Evolutionary conservation across 2,329 filamentous ascomycete species (phyloP).

Genomic region (Alternaria ventricosa): DNA sequence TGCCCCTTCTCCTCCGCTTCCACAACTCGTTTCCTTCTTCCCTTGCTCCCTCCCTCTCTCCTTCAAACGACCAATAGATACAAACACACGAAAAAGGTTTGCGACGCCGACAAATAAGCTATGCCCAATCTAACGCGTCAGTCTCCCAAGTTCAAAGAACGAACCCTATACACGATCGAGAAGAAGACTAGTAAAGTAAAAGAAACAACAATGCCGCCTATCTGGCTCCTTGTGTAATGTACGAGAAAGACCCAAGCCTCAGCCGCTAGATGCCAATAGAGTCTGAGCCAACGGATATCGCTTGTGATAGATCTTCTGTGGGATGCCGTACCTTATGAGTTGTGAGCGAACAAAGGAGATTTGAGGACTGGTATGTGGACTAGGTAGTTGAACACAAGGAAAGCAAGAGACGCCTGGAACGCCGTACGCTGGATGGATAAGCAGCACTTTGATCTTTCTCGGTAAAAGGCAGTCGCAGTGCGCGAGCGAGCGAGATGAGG

Average conservation of each 20-base stretch:
- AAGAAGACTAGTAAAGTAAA: neutral
- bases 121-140: neutral
- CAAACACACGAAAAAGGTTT: neutral
- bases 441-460: neutral
- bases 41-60: neutral
- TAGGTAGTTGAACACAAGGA: neutral
- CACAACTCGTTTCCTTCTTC: too few relatives aligned
- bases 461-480: neutral
- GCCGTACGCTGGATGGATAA: conserved; percentile 11
- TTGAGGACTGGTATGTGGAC: neutral
- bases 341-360: too few relatives aligned
- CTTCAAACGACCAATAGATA: neutral
- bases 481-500: too few relatives aligned
- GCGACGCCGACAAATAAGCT: neutral
- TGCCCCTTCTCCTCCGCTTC: neutral
- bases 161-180: neutral
- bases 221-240: too few relatives aligned
- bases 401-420: conserved; percentile 10
- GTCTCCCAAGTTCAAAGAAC: neutral
- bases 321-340: conserved; percentile 1
- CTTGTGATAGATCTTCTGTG: neutral
- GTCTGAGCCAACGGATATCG: neutral
- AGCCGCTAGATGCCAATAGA: conserved; percentile 1
- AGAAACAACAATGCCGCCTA: too few relatives aligned
- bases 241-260: neutral